These are phyloP conservation scores for Trichoderma atrobrunneum DNA, from an alignment of 2,329 filamentous ascomycete species.

Conservation along the genomic window DNA sequence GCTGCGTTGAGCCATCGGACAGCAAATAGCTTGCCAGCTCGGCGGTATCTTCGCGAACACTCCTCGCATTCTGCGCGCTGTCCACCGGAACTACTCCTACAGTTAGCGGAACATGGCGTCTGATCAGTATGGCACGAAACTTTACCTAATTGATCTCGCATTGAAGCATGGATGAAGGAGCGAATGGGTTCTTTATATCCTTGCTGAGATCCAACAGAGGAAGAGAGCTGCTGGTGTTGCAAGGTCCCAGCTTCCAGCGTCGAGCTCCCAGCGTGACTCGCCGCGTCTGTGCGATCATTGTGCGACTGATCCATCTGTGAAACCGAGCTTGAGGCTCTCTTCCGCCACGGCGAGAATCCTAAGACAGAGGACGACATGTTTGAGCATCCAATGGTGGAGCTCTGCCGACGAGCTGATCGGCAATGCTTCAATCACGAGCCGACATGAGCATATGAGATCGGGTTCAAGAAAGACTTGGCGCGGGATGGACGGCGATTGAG, in stretches of 20 bases:
- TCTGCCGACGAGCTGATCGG: conserved; percentile 16
- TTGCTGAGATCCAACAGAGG: conserved; percentile 36
- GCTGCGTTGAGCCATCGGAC: conserved; percentile 54
- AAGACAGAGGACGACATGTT: conserved; percentile 48
- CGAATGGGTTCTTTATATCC: conserved; percentile 63
- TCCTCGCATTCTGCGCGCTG: conserved; percentile 70
- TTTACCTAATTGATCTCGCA: conserved; percentile 57
- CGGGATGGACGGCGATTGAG: background rate
- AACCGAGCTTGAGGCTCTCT: conserved; percentile 39
- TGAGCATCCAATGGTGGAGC: conserved; percentile 14
- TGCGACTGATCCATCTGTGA: conserved; percentile 31
- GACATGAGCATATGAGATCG: conserved; percentile 22
- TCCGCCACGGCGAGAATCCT: conserved; percentile 50
- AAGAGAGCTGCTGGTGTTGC: conserved; percentile 35
- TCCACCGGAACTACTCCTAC: conserved; percentile 53
- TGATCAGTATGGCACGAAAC: conserved; percentile 23
- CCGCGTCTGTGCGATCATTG: conserved; percentile 29
- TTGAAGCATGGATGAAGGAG: conserved; percentile 67
- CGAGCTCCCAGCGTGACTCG: conserved; percentile 25
- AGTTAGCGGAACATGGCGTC: conserved; percentile 14
- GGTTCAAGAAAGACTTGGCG: background rate
- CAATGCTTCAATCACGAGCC: conserved; percentile 25
- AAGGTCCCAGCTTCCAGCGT: conserved; percentile 21
- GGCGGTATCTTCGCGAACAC: conserved; percentile 81
- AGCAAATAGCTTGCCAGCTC: conserved; percentile 82